Conservation (phyloP, 805 yeast genomes). For the Metschnikowia amazonensis region DNA sequence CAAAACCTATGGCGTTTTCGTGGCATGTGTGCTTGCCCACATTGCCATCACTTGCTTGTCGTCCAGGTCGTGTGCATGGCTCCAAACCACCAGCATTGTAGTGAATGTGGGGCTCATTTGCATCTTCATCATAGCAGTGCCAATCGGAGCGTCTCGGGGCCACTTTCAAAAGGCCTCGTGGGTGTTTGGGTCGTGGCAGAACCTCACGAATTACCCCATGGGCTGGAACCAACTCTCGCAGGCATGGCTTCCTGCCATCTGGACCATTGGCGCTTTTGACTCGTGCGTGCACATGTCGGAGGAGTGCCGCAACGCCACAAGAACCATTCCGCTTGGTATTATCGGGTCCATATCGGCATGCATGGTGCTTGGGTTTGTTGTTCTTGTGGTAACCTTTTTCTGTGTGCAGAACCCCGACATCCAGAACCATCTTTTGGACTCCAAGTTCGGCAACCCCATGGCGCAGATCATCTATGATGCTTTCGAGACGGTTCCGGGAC, state of each 20-base stretch:
- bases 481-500: constrained; percentile 26
- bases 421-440: constrained; percentile 18
- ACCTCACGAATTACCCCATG: constrained; percentile 51
- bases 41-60: constrained; percentile 52
- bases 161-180: constrained; percentile 46
- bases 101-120: constrained; percentile 51
- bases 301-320: constrained; percentile 60
- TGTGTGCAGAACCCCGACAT: constrained; percentile 47
- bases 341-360: constrained; percentile 55
- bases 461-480: constrained; percentile 63
- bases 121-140: constrained; percentile 59
- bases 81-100: constrained; percentile 57
- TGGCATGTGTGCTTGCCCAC: constrained; percentile 54
- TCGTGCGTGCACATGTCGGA: constrained; percentile 71
- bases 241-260: constrained; percentile 62
- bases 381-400: constrained; percentile 51
- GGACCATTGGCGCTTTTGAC: constrained; percentile 76
- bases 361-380: constrained; percentile 55
- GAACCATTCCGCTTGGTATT: constrained; percentile 64
- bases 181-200: constrained; percentile 53
- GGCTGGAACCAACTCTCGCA: constrained; percentile 50
- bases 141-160: constrained; percentile 47
- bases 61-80: constrained; percentile 50
- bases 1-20: constrained; percentile 61
- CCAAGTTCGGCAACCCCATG: constrained; percentile 51